A percentile compares a stretch with the other conserved stretches of the same genome.
phyloP scores from a whole-genome alignment of 192 early-diverging fungal genomes.

The Linnemannia schmuckeri region DNA sequence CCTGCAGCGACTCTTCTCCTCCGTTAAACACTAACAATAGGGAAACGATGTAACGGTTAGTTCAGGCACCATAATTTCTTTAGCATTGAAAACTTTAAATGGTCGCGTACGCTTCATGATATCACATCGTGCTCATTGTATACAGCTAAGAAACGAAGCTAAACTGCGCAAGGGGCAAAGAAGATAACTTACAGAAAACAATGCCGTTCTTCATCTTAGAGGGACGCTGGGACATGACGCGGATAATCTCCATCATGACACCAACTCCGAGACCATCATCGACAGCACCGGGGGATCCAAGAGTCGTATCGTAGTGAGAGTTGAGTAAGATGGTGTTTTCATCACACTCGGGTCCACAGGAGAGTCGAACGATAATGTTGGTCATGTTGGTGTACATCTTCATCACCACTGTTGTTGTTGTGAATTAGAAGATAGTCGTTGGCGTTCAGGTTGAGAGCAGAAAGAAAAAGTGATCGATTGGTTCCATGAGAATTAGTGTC shows the following conservation, averaged over 20 bases:
- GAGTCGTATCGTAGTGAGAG: slow-evolving; percentile 77
- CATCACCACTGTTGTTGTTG: slow-evolving; percentile 60
- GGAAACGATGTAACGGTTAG: background rate
- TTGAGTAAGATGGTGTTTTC: slow-evolving; percentile 77
- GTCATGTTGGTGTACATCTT: slow-evolving; percentile 81
- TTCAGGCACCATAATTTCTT: background rate
- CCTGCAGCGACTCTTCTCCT: slow-evolving; percentile 82
- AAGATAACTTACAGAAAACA: slow-evolving; percentile 65
- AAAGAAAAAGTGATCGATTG: slow-evolving; percentile 1
- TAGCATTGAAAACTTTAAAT: background rate
- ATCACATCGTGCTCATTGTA: background rate
- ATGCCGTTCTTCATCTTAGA: slow-evolving; percentile 62
- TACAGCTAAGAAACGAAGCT: too few species aligned
- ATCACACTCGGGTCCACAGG: slow-evolving; percentile 75
- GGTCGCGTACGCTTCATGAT: background rate
- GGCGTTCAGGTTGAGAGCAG: background rate
- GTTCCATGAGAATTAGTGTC: slow-evolving; percentile 5
- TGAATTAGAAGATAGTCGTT: background rate
- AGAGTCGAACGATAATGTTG: slow-evolving; percentile 78
- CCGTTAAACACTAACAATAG: slow-evolving; percentile 81
- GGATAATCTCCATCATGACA: slow-evolving; percentile 79
- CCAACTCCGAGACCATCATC: slow-evolving; percentile 81
- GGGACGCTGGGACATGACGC: slow-evolving; percentile 61
- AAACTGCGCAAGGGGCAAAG: background rate
- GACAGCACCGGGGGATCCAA: slow-evolving; percentile 68